phyloP scores from a whole-genome alignment of 2,329 filamentous ascomycete genomes.

The Trichoderma endophyticum region DNA sequence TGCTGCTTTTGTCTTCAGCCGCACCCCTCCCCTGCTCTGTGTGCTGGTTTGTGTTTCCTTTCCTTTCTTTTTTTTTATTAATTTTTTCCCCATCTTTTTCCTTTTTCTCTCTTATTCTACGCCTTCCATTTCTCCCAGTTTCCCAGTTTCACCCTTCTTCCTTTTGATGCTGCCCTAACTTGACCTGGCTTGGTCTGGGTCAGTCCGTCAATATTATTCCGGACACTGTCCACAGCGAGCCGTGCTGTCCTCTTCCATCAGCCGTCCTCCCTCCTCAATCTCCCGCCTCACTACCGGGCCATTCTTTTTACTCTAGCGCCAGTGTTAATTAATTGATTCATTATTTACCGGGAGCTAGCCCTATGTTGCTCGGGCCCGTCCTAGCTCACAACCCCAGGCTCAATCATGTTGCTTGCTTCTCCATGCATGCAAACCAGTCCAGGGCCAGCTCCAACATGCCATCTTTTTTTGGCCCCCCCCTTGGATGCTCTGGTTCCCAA shows the following conservation, averaged over 20 bases:
- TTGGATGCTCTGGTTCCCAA: conserved; percentile 18
- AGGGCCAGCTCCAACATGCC: background rate
- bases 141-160: background rate
- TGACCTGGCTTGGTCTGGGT: background rate
- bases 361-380: conserved; percentile 16
- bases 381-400: conserved; percentile 15
- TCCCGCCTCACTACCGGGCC: background rate
- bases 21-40: background rate
- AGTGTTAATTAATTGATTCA: conserved; percentile 1
- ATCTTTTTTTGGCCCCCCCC: background rate
- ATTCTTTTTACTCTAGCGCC: background rate
- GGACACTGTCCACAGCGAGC: background rate
- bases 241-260: background rate
- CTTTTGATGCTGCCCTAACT: background rate
- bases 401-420: conserved; percentile 14
- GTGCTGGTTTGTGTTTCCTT: background rate
- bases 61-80: background rate
- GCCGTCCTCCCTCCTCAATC: background rate
- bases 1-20: background rate
- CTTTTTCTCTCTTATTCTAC: background rate
- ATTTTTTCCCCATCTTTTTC: background rate
- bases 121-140: background rate
- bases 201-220: background rate
- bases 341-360: conserved; percentile 9
- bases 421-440: conserved; percentile 16